Conservation (phyloP, 1,284 basidiomycete genomes). For the Serendipita sp. region DNA sequence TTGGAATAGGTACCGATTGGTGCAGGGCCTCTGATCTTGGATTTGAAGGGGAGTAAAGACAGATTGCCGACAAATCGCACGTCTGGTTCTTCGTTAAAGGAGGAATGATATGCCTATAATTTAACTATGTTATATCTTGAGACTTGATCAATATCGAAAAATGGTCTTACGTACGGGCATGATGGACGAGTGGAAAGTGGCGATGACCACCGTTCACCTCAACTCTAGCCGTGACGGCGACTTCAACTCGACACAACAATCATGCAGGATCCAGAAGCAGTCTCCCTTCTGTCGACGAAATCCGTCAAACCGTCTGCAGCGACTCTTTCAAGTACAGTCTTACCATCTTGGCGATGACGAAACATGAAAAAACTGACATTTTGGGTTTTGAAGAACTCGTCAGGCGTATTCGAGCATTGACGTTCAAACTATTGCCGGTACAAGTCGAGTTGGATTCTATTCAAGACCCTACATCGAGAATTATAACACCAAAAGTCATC, state of each 20-base stretch:
- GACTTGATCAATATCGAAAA: slow-evolving; percentile 7
- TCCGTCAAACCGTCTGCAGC: slow-evolving; percentile 48
- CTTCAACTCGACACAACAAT: slow-evolving; percentile 2
- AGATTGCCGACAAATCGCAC: slow-evolving; percentile 81
- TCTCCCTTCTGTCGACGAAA: slow-evolving; percentile 32
- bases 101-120: slow-evolving; percentile 88
- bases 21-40: slow-evolving; percentile 83
- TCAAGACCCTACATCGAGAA: slow-evolving; percentile 49
- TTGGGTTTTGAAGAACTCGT: slow-evolving; percentile 45
- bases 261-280: slow-evolving; percentile 28
- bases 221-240: neutral
- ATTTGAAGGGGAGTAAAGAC: slow-evolving; percentile 80
- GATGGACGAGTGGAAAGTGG: slow-evolving; percentile 18
- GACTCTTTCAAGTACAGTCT: slow-evolving; percentile 48
- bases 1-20: slow-evolving; percentile 45
- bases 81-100: slow-evolving; percentile 79
- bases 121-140: neutral
- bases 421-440: slow-evolving; percentile 64
- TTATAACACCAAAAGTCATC: slow-evolving; percentile 52
- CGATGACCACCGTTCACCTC: neutral
- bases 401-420: slow-evolving; percentile 64
- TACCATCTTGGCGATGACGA: neutral
- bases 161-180: slow-evolving; percentile 48
- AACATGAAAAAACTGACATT: neutral
- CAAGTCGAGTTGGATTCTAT: slow-evolving; percentile 52